Conservation (phyloP, 2,329 filamentous ascomycete species). For the Diaporthe capsici region DNA sequence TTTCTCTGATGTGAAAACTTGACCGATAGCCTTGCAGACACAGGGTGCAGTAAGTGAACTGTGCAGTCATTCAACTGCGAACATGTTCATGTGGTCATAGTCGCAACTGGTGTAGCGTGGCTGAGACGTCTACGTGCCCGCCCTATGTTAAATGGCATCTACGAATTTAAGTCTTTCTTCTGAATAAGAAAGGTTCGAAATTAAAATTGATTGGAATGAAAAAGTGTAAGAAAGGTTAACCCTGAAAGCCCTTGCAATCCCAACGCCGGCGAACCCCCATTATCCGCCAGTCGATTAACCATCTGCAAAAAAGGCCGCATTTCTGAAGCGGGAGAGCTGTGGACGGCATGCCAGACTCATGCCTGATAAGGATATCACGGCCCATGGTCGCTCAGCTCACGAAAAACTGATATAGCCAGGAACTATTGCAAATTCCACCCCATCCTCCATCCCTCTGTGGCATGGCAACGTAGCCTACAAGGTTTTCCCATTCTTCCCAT, state of each 20-base stretch:
- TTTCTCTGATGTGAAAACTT: not conserved
- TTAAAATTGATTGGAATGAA: conserved; percentile 1
- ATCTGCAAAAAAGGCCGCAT: not conserved
- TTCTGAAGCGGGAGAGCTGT: not conserved
- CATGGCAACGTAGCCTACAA: not conserved
- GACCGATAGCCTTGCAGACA: not conserved
- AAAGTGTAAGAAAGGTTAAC: not conserved
- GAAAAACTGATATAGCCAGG: not conserved
- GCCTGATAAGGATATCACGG: not conserved
- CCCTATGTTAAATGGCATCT: not conserved
- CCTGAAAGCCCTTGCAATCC: conserved; percentile 6
- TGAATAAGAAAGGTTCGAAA: not conserved
- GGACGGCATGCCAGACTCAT: not conserved
- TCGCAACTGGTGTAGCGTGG: not conserved
- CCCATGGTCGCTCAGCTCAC: not conserved
- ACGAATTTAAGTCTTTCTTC: fast-evolving
- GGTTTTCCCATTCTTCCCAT: conserved; percentile 10
- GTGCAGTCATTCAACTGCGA: not conserved
- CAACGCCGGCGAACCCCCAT: not conserved
- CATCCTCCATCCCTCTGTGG: not conserved
- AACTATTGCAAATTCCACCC: not conserved
- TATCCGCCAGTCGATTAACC: not conserved
- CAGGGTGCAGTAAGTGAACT: not conserved
- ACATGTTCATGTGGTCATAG: not conserved
- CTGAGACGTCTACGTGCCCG: not conserved